Conservation (phyloP, 441 rosid genomes). For the Geranium incanum region DNA sequence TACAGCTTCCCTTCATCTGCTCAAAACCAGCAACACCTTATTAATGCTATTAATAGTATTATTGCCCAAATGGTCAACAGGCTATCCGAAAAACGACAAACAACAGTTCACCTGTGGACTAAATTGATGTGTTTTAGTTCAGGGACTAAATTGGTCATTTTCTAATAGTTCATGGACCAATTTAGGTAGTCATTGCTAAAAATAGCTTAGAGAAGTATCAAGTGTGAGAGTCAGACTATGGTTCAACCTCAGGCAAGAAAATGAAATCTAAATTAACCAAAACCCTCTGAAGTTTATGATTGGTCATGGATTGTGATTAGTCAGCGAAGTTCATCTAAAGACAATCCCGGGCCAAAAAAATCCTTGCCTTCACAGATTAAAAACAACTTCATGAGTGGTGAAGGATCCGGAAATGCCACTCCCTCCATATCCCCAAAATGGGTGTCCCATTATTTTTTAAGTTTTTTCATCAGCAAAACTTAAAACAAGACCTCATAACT, state of each 20-base stretch:
- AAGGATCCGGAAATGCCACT: too few species aligned
- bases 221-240: not conserved
- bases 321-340: not conserved
- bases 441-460: too few species aligned
- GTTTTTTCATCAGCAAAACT: too few species aligned
- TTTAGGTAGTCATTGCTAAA: too few species aligned
- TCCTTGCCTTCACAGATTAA: too few species aligned
- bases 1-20: conserved; percentile 71
- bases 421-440: too few species aligned
- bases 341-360: too few species aligned
- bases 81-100: not conserved
- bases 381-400: too few species aligned
- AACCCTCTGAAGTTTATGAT: not conserved
- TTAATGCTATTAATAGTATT: not conserved
- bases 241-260: not conserved
- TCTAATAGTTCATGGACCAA: not conserved
- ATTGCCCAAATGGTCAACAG: not conserved
- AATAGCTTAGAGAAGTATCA: too few species aligned
- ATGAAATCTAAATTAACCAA: not conserved
- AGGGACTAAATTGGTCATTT: not conserved
- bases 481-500: too few species aligned
- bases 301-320: not conserved
- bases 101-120: not conserved
- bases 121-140: not conserved
- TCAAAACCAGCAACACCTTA: conserved; percentile 10